Base-by-base conservation (phyloP, 1,284 basidiomycete genomes). In the Tylopilus orsonianus region DNA sequence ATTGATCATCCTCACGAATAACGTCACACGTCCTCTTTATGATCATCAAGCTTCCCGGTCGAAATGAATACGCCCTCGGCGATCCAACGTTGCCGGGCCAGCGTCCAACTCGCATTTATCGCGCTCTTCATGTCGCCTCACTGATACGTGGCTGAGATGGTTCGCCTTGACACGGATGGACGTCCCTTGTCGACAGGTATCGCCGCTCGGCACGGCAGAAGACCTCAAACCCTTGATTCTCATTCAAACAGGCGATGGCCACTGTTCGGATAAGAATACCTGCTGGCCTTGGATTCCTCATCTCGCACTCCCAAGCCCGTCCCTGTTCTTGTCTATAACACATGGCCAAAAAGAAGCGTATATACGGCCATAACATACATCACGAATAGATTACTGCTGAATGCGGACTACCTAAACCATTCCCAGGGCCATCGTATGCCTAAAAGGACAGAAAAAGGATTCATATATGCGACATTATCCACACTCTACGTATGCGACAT, bases 351-450 rank as follows among this genome's bases (percentile, higher is more conserved):
- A 20, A 24, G n/a, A n/a, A n/a, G n/a, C n/a, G n/a, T n/a, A n/a
- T 22, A 20, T 54, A 8, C 50, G 46, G 23, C 16, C 12, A 30
- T 23, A 36, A 14, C 14, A 56, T 41, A 53, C 34, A 36, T 40
- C 54, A 54, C 10, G 20, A 32, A 54, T 54, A 57, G 35, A 10
- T 6, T 26, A 26, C 26, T 10, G 5, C 10, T 26, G 26, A 26
- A n/a, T n/a, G n/a, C n/a, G n/a, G n/a, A 26, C 26, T 10, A 10
- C 26, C 10, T 10, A 26, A 10, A 26, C 26, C 26, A 10, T 10
- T 26, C 26, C 10, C 26, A 26, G 10, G 6, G 26, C n/a, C n/a
- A 29, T 40, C 49, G 24, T 29, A 36, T 26, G 4, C 13, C 32
- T 9, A 9, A 18, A 16, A 18, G 33, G 16, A 29, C 14, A 34